These are phyloP conservation scores for Blastocladiella britannica DNA, from an alignment of 192 early-diverging fungal species.

Conservation along the genomic window DNA sequence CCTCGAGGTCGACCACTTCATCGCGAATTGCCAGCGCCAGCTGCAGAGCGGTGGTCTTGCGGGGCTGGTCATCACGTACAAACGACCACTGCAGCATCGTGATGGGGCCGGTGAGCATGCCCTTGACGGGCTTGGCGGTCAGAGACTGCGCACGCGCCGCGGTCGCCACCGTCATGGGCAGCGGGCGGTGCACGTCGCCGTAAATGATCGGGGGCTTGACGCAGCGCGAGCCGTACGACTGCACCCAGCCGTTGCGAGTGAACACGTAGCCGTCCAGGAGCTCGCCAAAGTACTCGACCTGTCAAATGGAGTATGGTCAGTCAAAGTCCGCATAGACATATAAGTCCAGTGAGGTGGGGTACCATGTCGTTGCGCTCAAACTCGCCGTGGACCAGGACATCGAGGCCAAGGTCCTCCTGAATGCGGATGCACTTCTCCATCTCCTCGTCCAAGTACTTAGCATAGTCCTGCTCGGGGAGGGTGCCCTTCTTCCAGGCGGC, in stretches of 20 bases:
- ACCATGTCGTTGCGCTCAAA: conserved; percentile 90
- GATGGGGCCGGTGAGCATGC: conserved; percentile 96
- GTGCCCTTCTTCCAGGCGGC: conserved; percentile 73
- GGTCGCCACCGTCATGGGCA: conserved; percentile 80
- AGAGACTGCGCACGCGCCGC: conserved; percentile 69
- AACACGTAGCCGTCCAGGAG: conserved; percentile 81
- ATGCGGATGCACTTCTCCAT: conserved; percentile 64
- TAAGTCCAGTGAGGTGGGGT: too few species aligned
- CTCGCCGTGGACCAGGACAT: conserved; percentile 96
- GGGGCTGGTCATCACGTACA: conserved; percentile 89
- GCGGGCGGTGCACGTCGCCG: conserved; percentile 79
- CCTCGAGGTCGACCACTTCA: conserved; percentile 84
- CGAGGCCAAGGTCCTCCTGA: conserved; percentile 74
- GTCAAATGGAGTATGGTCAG: too few species aligned
- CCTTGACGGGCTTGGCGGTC: conserved; percentile 85
- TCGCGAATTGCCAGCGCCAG: conserved; percentile 87
- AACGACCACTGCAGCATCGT: conserved; percentile 99
- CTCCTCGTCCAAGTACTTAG: conserved; percentile 64
- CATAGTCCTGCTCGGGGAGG: conserved; percentile 43
- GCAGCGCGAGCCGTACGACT: conserved; percentile 88
- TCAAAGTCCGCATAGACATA: too few species aligned
- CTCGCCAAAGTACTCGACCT: conserved; percentile 97
- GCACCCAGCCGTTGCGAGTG: conserved; percentile 91
- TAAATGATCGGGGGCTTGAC: conserved; percentile 95
- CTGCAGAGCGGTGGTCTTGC: conserved; percentile 60